Conservation (phyloP, 768 basidiomycete species). For the Dacryopinax spathularia region DNA sequence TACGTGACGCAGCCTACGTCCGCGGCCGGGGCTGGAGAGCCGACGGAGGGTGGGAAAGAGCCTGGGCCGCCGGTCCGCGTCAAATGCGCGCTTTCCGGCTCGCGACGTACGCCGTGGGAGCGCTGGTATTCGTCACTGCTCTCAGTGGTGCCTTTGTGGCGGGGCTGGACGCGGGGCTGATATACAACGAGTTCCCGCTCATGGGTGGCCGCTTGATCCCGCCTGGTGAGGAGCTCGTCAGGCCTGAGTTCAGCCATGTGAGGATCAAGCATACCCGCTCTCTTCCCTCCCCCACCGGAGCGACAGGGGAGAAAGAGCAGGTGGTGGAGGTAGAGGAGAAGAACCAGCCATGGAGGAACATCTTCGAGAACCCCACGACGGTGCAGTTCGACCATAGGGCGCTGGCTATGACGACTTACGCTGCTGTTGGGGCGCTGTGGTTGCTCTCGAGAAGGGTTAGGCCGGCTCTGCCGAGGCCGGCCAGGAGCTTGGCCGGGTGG, state of each 20-base stretch:
- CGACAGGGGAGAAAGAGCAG: too few relatives aligned
- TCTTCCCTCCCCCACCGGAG: neutral
- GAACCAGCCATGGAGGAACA: conserved; percentile 89
- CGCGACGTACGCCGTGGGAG: conserved; percentile 48
- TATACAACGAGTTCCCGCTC: conserved; percentile 96
- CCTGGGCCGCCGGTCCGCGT: neutral
- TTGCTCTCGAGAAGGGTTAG: conserved; percentile 36
- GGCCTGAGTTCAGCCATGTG: conserved; percentile 44
- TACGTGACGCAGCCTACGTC: conserved; percentile 62
- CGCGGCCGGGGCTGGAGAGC: conserved; percentile 19
- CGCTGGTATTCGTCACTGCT: conserved; percentile 78
- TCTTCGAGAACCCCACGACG: conserved; percentile 94
- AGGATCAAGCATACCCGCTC: neutral
- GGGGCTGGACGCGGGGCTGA: conserved; percentile 85
- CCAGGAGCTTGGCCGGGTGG: conserved; percentile 37
- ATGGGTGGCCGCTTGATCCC: conserved; percentile 86
- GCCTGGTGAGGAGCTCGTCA: conserved; percentile 68
- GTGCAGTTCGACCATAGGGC: conserved; percentile 95
- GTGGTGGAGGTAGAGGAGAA: conserved; percentile 40
- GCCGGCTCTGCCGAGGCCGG: conserved; percentile 43
- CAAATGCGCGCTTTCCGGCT: conserved; percentile 40
- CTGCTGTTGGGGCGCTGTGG: conserved; percentile 50
- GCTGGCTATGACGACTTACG: conserved; percentile 75
- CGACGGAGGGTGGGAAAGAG: neutral
- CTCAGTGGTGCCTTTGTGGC: conserved; percentile 93